Evolutionary conservation across 169 alveolate species (phyloP), one percentile per base, ranked within the genome.

Genomic region (Babesia caballi): DNA sequence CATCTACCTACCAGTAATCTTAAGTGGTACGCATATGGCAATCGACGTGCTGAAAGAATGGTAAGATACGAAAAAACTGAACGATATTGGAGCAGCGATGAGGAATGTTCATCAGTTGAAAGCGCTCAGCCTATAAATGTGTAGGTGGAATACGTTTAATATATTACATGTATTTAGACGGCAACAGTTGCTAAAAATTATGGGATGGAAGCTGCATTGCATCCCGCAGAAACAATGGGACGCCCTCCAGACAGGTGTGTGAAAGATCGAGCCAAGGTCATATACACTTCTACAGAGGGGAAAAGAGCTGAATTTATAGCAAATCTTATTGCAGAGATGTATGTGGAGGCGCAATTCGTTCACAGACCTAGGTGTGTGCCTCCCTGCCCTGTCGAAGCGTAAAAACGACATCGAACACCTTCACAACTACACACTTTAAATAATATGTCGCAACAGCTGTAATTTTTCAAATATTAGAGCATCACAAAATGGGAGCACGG

Each of bases 281-380:
- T 28, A 32, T 32, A 40, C 50, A 63, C 33, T 7, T 23, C 11
- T 41, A 35, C 33, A 67, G 82, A 77, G 23, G 25, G 1, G n/a
- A 41, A 52, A 12, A 50, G 46, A 41, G 63, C 14, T 21, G 56
- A 66, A 19, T 77, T 32, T 44, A 32, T 77, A 40, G 11, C 80
- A 9, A 77, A 57, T 32, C 7, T 67, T 21, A 35, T 77, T 19
- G 53, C 78, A n/a, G 17, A 59, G 19, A 60, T 53, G 63, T 67
- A 77, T 32, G 27, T 77, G 82, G 82, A 68, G n/a, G 72, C 82
- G 44, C 85, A 77, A 47, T 77, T 77, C 56, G 32, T 27, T 6
- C 27, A 77, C 52, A 66, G 41, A 38, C 80, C 82, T 3, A 40
- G 52, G n/a, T 66, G 80, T 77, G 77, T 74, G 15, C 21, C 27